Evolutionary conservation across 306 rosid genomes (phyloP).

Genomic region (Inga oerstediana): DNA sequence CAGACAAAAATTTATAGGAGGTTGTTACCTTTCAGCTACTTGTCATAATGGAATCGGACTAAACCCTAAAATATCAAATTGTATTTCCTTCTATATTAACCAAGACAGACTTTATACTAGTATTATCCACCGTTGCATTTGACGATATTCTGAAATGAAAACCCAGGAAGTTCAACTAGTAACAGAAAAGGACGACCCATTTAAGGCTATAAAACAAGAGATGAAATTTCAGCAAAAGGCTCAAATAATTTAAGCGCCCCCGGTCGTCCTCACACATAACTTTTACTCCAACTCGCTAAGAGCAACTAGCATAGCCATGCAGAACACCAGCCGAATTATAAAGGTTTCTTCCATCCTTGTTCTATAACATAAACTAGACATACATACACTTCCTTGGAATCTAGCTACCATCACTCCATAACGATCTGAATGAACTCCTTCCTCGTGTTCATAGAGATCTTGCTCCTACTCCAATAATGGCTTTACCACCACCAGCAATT

Average conservation of each 20-base stretch:
- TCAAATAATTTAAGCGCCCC: neutral
- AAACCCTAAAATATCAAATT: neutral
- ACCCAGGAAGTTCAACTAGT: neutral
- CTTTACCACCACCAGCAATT: slow-evolving; percentile 20
- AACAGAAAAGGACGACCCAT: neutral
- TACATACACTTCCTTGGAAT: slow-evolving; percentile 39
- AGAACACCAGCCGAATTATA: neutral
- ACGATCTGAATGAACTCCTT: slow-evolving; percentile 34
- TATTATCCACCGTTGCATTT: no score
- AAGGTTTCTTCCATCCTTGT: slow-evolving; percentile 52
- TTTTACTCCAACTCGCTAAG: slow-evolving; percentile 28
- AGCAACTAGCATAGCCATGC: neutral
- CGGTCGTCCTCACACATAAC: neutral
- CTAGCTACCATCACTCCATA: slow-evolving; percentile 51
- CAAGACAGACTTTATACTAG: no score
- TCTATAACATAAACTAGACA: slow-evolving; percentile 24
- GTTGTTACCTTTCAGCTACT: neutral
- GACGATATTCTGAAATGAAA: neutral
- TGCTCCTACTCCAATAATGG: slow-evolving; percentile 32
- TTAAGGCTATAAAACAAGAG: neutral
- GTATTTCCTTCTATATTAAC: neutral
- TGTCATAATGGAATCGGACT: neutral
- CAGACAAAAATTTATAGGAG: no score
- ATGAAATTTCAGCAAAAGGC: neutral
- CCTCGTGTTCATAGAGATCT: slow-evolving; percentile 36